These are phyloP conservation scores for Echium plantagineum DNA, from an alignment of 257 asterid genomes.

Conservation along the genomic window DNA sequence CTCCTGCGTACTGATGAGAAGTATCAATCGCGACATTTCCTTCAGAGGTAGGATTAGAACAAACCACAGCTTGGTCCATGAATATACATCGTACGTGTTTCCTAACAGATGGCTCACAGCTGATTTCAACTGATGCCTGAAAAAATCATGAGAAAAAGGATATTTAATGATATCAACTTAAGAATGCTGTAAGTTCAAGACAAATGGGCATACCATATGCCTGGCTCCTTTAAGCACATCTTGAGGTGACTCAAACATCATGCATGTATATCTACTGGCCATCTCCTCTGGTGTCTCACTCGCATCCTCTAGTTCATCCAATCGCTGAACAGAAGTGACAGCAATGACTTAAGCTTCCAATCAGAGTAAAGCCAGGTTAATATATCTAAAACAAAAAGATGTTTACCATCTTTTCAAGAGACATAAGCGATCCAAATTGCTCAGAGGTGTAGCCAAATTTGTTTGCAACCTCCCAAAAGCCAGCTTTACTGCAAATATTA, in stretches of 20 bases:
- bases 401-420: conserved; percentile 60
- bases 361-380: not conserved
- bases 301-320: conserved; percentile 92
- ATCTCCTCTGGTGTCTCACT: conserved; percentile 94
- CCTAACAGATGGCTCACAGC: conserved; percentile 91
- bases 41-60: conserved; percentile 79
- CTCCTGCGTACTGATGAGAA: conserved; percentile 81
- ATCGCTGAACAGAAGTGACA: conserved; percentile 36
- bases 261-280: conserved; percentile 83
- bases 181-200: not conserved
- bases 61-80: conserved; percentile 76
- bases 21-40: conserved; percentile 79
- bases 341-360: not conserved
- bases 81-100: conserved; percentile 76
- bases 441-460: conserved; percentile 93
- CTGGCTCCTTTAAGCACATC: conserved; percentile 90
- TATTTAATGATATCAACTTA: conserved; percentile 2
- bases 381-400: not conserved
- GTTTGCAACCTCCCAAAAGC: conserved; percentile 88
- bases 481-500: conserved; percentile 51
- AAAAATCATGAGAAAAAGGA: conserved; percentile 1
- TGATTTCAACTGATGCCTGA: conserved; percentile 96
- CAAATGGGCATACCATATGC: conserved; percentile 64
- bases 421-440: conserved; percentile 80
- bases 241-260: conserved; percentile 74